Conservation (phyloP, 768 basidiomycete genomes). For the Amanita thiersii region DNA sequence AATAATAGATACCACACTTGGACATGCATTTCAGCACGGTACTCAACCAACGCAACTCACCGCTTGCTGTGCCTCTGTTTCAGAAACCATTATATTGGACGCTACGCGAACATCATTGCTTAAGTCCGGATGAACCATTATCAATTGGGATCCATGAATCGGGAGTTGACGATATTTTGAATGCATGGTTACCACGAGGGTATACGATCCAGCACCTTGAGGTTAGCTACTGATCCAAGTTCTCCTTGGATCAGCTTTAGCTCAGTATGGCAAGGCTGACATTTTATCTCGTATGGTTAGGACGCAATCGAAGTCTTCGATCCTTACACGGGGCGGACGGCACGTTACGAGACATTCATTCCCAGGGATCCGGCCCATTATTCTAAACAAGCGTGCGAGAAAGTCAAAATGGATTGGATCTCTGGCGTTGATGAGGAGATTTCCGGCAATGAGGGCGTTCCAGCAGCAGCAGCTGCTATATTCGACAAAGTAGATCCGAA, state of each 20-base stretch:
- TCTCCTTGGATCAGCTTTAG: not conserved
- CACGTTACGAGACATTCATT: constrained; percentile 38
- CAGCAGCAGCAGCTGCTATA: not conserved
- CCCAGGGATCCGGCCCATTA: constrained; percentile 29
- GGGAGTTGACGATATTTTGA: constrained; percentile 36
- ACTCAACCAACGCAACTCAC: constrained; percentile 16
- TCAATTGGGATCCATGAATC: constrained; percentile 22
- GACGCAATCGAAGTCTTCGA: constrained; percentile 34
- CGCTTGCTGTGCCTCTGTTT: constrained; percentile 17
- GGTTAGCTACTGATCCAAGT: constrained; percentile 18
- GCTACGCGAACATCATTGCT: constrained; percentile 40
- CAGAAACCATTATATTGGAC: constrained; percentile 31
- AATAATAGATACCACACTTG: constrained; percentile 14
- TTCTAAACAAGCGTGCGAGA: constrained; percentile 26
- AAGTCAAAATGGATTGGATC: constrained; percentile 21
- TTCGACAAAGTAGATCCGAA: not conserved
- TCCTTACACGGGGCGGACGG: constrained; percentile 25
- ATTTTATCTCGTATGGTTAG: constrained; percentile 16
- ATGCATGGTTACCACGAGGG: constrained; percentile 39
- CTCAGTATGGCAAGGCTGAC: constrained; percentile 5
- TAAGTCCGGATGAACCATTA: constrained; percentile 28
- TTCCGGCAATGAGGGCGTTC: constrained; percentile 14
- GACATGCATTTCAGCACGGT: constrained; percentile 15
- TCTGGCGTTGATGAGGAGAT: constrained; percentile 23
- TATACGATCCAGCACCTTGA: constrained; percentile 21